These are phyloP conservation scores for Ceratobasidium sp. DNA, from an alignment of 1,284 basidiomycete species.

Conservation along the genomic window DNA sequence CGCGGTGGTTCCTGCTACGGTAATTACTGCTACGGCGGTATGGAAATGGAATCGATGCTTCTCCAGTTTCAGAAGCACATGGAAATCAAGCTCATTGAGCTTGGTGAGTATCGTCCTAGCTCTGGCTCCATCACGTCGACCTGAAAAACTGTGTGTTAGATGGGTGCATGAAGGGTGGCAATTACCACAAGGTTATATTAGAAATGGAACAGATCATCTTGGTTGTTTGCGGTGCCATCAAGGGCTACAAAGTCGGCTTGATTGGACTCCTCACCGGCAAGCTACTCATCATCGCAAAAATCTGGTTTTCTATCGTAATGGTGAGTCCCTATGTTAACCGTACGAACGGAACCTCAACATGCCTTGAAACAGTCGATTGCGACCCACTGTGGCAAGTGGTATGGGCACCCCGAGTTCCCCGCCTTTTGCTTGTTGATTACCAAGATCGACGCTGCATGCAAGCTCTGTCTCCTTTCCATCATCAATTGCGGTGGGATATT, in stretches of 20 bases:
- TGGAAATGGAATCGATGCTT: neutral
- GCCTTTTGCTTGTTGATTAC: slow-evolving; percentile 14
- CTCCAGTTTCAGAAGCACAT: neutral
- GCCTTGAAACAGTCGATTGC: slow-evolving; percentile 17
- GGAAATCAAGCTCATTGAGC: neutral
- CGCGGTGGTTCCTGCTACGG: neutral
- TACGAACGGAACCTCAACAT: neutral
- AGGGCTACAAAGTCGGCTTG: slow-evolving; percentile 25
- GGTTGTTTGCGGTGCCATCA: slow-evolving; percentile 14
- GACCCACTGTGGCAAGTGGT: slow-evolving; percentile 34
- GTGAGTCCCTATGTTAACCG: neutral
- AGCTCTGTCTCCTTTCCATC: slow-evolving; percentile 18
- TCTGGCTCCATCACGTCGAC: neutral
- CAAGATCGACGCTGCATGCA: slow-evolving; percentile 17
- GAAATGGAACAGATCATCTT: slow-evolving; percentile 20
- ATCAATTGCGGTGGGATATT: slow-evolving; percentile 12
- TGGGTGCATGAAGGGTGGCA: slow-evolving; percentile 21
- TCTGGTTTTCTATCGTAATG: slow-evolving; percentile 25
- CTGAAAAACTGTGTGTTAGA: neutral
- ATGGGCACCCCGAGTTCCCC: slow-evolving; percentile 3
- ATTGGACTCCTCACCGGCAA: slow-evolving; percentile 27
- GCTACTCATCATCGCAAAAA: slow-evolving; percentile 19
- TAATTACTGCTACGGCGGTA: neutral
- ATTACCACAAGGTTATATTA: slow-evolving; percentile 12
- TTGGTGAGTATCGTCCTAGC: neutral